A percentile compares a stretch with the other conserved stretches of the same genome.
phyloP scores from a whole-genome alignment of 805 yeast species.

The Schwanniomyces sp. region DNA sequence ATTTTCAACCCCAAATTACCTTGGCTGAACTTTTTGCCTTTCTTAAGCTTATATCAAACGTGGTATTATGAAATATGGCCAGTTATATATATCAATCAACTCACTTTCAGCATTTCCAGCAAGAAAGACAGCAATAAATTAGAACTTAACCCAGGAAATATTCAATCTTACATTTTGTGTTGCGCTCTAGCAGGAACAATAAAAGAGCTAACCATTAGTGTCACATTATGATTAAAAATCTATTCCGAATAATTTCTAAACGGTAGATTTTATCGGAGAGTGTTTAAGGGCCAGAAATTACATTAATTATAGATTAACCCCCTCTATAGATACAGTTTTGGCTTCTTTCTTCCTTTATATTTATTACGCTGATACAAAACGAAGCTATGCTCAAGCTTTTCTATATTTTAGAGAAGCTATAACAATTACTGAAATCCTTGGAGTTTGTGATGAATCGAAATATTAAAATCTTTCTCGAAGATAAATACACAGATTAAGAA shows the following conservation, averaged over 20 bases:
- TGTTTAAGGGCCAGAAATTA: constrained; percentile 26
- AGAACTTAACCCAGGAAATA: constrained; percentile 12
- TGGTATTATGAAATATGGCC: constrained; percentile 46
- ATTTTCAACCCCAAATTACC: constrained; percentile 4
- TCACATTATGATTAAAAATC: constrained; percentile 9
- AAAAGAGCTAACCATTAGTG: constrained; percentile 18
- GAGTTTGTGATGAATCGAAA: constrained; percentile 28
- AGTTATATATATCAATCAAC: constrained; percentile 29
- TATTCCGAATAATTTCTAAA: not conserved
- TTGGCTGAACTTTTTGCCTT: constrained; percentile 28
- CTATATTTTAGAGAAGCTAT: constrained; percentile 38
- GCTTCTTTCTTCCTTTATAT: constrained; percentile 36
- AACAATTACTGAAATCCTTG: constrained; percentile 36
- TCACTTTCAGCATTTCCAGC: constrained; percentile 20
- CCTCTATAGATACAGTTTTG: constrained; percentile 28
- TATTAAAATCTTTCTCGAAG: constrained; percentile 25
- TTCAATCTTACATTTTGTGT: constrained; percentile 26
- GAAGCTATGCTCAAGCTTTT: constrained; percentile 25
- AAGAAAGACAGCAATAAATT: constrained; percentile 3
- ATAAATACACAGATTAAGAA: constrained; percentile 34
- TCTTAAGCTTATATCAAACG: constrained; percentile 37
- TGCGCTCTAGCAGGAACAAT: constrained; percentile 40
- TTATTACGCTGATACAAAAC: constrained; percentile 31
- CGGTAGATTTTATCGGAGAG: constrained; percentile 22
- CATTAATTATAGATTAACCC: constrained; percentile 24